A percentile compares a stretch with the other conserved stretches of the same genome.
These are phyloP conservation scores for Oryza longistaminata DNA, from an alignment of 176 grass and related monocot genomes.

Conservation along the genomic window DNA sequence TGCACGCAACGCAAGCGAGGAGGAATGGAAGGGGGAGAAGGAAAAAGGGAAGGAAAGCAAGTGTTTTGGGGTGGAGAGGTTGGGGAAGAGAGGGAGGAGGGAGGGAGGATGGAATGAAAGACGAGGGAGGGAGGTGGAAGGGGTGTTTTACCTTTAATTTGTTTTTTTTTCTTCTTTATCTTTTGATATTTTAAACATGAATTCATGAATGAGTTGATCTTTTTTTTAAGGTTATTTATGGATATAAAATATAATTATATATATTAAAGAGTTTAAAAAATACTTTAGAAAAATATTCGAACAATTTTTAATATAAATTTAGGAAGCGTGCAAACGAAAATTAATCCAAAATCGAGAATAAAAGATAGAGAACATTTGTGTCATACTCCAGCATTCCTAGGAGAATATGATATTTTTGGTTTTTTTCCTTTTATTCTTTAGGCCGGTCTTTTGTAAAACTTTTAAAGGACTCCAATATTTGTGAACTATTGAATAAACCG, in stretches of 20 bases:
- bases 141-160: background rate
- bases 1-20: conserved; percentile 43
- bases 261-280: too few relatives aligned
- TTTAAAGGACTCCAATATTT: background rate
- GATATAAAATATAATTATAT: too few relatives aligned
- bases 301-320: too few relatives aligned
- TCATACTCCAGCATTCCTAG: background rate
- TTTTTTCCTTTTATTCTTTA: background rate
- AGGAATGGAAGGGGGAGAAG: conserved; percentile 31
- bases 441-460: background rate
- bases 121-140: background rate
- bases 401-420: background rate
- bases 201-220: too few relatives aligned
- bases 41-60: background rate
- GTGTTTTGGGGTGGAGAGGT: too few relatives aligned
- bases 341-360: too few relatives aligned
- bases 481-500: background rate
- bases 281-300: too few relatives aligned
- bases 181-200: background rate
- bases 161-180: background rate
- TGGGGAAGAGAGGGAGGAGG: too few relatives aligned
- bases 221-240: too few relatives aligned
- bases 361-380: background rate
- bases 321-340: too few relatives aligned
- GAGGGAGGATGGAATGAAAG: background rate